Percentiles rank a stretch among this genome's conserved stretches.
These are phyloP conservation scores for Leishmania arabica DNA, from an alignment of 208 protist genomes.

Conservation along the genomic window DNA sequence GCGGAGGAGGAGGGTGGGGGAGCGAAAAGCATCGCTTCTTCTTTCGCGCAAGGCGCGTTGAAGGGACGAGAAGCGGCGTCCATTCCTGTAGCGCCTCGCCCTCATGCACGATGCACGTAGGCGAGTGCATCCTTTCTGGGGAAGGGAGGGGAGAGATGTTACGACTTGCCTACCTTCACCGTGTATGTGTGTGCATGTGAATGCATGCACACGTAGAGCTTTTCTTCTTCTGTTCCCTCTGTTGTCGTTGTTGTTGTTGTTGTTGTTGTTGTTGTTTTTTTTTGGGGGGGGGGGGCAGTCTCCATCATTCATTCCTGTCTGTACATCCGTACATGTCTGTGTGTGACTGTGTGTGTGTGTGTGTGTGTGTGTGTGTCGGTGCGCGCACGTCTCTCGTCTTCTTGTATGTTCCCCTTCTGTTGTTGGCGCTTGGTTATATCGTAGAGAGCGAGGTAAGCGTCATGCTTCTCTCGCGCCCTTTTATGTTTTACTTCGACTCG, in stretches of 20 bases:
- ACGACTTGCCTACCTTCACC: too few species aligned
- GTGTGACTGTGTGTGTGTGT: slow-evolving; percentile 16
- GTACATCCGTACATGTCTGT: slow-evolving; percentile 1
- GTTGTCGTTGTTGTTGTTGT: not conserved
- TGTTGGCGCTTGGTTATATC: not conserved
- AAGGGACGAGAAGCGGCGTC: too few species aligned
- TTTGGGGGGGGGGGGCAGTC: not conserved
- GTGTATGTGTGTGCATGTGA: not conserved
- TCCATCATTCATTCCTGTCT: too few species aligned
- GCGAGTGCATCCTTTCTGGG: too few species aligned
- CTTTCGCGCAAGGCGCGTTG: too few species aligned
- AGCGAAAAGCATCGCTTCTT: too few species aligned
- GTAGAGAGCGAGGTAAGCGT: too few species aligned
- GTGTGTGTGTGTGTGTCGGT: slow-evolving; percentile 20
- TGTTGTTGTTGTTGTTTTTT: not conserved
- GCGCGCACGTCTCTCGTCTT: slow-evolving; percentile 19
- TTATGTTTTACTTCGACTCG: not conserved
- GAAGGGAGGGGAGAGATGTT: too few species aligned
- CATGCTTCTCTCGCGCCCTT: not conserved
- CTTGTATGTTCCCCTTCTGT: not conserved
- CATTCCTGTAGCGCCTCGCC: too few species aligned
- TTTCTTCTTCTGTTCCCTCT: slow-evolving; percentile 4
- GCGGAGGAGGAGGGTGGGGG: too few species aligned
- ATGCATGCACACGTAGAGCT: not conserved
- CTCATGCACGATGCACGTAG: too few species aligned